Evolutionary conservation across 305 asterid species (phyloP), one percentile per base, ranked within the genome.

Genomic region (Fraxinus velutina): DNA sequence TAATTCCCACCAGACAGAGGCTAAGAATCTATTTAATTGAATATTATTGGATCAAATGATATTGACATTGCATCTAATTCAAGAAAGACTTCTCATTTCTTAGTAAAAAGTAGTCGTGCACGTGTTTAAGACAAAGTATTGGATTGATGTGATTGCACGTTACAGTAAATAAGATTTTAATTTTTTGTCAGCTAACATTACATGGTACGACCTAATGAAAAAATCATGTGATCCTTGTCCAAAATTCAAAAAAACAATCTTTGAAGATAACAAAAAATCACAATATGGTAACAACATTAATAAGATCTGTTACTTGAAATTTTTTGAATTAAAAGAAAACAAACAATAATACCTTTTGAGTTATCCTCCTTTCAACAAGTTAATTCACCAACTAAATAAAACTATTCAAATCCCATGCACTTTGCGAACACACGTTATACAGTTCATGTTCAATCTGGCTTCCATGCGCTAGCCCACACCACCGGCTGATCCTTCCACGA

Each of bases 381-480:
- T 75, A 80, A 71, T 78, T 73, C 74, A 84, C 86, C 81, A 79
- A 72, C 86, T 44, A 13, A 13, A 86, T 82, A 52, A 52, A 52
- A 52, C 9, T 52, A 27, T 86, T 82, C 77, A 10, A 81, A 66
- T 36, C 76, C 78, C 81, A 66, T 27, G 83, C 93, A 83, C 87
- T 87, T 85, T 86, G 84, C 85, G 74, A 19, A 6, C 66, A n/a
- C 90, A 83, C 86, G 91, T 84, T 84, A 12, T 83, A 79, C 83
- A 30, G 55, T 76, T 82, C 86, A 7, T 44, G 66, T 55, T 84
- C 86, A 85, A 83, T 77, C 90, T 15, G 95, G 93, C 91, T 83
- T 91, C 99, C 99, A 96, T 84, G 99, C 98, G 87, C 98, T 94
- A 33, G 97, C 99, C 99, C 99, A 96, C 80, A 96, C 97, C 88